Evolutionary conservation across 139 green algal genomes (phyloP).

Genomic region (Haematococcus sp.): DNA sequence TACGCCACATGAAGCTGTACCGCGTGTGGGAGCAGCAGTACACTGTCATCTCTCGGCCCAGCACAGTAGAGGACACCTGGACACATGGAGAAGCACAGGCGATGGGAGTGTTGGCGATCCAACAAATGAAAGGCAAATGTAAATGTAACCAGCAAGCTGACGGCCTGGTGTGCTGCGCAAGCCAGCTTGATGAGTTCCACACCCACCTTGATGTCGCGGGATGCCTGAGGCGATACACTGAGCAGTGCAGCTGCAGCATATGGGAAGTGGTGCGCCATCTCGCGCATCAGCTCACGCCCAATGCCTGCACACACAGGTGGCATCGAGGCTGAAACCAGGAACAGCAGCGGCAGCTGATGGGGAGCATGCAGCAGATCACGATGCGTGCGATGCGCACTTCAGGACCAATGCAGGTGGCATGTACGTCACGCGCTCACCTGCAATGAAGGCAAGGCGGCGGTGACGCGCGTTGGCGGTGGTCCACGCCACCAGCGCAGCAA

Average conservation of each 20-base stretch:
- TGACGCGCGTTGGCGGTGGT: background rate
- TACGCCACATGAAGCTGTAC: slow-evolving; percentile 18
- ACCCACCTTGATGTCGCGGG: slow-evolving; percentile 5
- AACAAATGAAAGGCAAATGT: too few species aligned
- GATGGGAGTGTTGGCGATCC: background rate
- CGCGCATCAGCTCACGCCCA: background rate
- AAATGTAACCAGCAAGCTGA: background rate
- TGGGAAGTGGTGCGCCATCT: slow-evolving; percentile 5
- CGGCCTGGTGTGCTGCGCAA: background rate
- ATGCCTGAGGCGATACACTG: slow-evolving; percentile 2
- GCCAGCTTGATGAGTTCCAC: too few species aligned
- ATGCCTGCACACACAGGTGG: too few species aligned
- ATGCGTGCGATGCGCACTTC: too few species aligned
- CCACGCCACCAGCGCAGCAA: slow-evolving; percentile 1
- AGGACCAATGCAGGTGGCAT: too few species aligned
- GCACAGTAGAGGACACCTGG: slow-evolving; percentile 6
- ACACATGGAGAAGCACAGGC: background rate
- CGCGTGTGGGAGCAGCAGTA: slow-evolving; percentile 11
- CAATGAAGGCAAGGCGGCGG: slow-evolving; percentile 1
- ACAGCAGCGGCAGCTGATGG: too few species aligned
- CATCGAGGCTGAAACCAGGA: too few species aligned
- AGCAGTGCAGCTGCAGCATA: background rate
- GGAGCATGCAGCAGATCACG: too few species aligned
- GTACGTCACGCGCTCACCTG: too few species aligned
- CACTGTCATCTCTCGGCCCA: background rate